These are phyloP conservation scores for Debaryomyces maramus DNA, from an alignment of 805 yeast genomes.

Conservation along the genomic window DNA sequence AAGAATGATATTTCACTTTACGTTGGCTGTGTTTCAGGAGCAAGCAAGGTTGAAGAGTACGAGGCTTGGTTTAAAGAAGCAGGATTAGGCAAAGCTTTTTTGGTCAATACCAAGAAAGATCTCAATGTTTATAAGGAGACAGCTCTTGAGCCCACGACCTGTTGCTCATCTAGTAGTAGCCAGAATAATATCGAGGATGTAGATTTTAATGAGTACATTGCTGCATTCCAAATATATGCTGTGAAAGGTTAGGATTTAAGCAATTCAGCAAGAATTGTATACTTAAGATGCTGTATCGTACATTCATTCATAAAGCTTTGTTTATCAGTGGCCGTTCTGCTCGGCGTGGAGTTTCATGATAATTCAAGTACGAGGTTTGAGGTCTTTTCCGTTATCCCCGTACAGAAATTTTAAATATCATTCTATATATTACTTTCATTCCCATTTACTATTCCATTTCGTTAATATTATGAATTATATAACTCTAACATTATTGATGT, in stretches of 20 bases:
- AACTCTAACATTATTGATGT: slow-evolving; percentile 17
- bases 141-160: not conserved
- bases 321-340: too few relatives aligned
- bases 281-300: too few relatives aligned
- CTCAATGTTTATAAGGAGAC: not conserved
- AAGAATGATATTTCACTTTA: not conserved
- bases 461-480: too few relatives aligned
- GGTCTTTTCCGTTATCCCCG: too few relatives aligned
- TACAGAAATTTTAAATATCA: too few relatives aligned
- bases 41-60: not conserved
- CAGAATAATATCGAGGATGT: not conserved
- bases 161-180: not conserved
- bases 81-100: not conserved
- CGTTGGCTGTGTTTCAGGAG: slow-evolving; percentile 1
- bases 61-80: slow-evolving; percentile 1
- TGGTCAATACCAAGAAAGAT: slow-evolving; percentile 1
- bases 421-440: too few relatives aligned
- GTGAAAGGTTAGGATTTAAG: not conserved
- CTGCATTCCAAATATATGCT: not conserved
- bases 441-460: too few relatives aligned
- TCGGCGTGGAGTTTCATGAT: too few relatives aligned
- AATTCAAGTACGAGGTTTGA: too few relatives aligned
- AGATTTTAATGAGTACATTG: slow-evolving; percentile 1
- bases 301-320: too few relatives aligned
- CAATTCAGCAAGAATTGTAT: too few relatives aligned